Evolutionary conservation across 305 asterid species (phyloP), one percentile per base, ranked within the genome.

Genomic region (Andrographis paniculata): DNA sequence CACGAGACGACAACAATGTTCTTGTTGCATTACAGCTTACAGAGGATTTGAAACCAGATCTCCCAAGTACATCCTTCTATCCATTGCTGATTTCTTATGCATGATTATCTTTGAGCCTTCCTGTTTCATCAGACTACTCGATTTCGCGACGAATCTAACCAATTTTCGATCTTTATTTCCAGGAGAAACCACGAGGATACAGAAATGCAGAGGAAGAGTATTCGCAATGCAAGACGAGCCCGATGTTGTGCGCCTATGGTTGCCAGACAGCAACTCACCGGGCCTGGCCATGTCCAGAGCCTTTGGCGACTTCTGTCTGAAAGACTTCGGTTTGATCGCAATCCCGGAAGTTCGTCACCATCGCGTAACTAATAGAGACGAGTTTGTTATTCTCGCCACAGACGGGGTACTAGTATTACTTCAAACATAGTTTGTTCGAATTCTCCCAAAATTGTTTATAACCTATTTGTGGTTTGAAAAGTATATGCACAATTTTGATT

Each of bases 281-380:
- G 97, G 97, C 44, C 68, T 88, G 62, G 97, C 97, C 45, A 88
- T 88, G 97, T 95, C 97, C 39, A 70, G 97, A 68, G 97, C 97
- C 27, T 88, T 88, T 52, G 97, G 97, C 30, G 97, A 88, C 61
- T 88, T 88, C 71, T 88, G 97, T 56, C 70, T 88, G 17, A 88
- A 88, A 74, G 95, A 88, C 61, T 88, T 84, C 48, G 97, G 97
- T 50, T 64, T 88, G 47, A 88, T 88, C 53, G 84, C 97, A 55
- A 77, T 70, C 33, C 97, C 97, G 0, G 95, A 84, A 57, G 85
- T 88, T 58, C 84, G 74, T 63, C 73, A 84, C 63, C 94, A 66
- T 68, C 85, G 42, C 61, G 72, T 88, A 35, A 70, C 73, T 0
- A 82, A 77, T 39, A 70, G 60, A 56, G 93, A 88, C 14, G 77